These are phyloP conservation scores for Leccinum subgranulosum DNA, from an alignment of 768 basidiomycete species.

Conservation along the genomic window DNA sequence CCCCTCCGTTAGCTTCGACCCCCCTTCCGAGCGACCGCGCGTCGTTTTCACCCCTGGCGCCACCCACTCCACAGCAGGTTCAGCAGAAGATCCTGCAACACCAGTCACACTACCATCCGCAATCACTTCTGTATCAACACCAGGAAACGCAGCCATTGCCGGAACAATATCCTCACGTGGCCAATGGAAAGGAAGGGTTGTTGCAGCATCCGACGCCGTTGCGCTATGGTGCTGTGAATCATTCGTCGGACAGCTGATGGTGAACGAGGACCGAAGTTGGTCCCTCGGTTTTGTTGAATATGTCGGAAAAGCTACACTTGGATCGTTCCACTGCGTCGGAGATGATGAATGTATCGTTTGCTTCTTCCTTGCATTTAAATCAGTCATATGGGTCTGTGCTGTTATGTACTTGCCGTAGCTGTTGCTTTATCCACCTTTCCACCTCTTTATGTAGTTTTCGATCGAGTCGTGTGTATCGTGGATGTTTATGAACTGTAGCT, in stretches of 20 bases:
- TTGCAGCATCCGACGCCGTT: slow-evolving; percentile 9
- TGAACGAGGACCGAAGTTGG: not conserved
- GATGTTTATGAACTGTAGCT: not conserved
- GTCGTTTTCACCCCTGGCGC: slow-evolving; percentile 6
- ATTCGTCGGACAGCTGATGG: slow-evolving; percentile 13
- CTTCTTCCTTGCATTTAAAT: not conserved
- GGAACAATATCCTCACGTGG: not conserved
- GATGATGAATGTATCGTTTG: not conserved
- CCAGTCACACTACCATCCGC: slow-evolving; percentile 8
- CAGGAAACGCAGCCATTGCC: not conserved
- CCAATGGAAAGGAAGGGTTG: slow-evolving; percentile 5
- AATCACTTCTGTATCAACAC: not conserved
- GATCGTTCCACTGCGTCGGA: not conserved
- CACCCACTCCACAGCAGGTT: slow-evolving; percentile 17
- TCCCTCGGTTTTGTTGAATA: not conserved
- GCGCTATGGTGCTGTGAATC: slow-evolving; percentile 15
- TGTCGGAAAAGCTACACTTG: not conserved
- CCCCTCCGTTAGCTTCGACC: slow-evolving; percentile 32
- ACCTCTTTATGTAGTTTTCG: not conserved
- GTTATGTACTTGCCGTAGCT: not conserved
- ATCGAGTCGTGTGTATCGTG: not conserved
- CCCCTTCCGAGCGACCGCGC: slow-evolving; percentile 7
- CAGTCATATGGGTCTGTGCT: not conserved
- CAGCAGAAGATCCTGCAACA: slow-evolving; percentile 18
- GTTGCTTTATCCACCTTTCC: not conserved